phyloP scores from a whole-genome alignment of 2,329 filamentous ascomycete genomes.

The Fusarium torulosum region DNA sequence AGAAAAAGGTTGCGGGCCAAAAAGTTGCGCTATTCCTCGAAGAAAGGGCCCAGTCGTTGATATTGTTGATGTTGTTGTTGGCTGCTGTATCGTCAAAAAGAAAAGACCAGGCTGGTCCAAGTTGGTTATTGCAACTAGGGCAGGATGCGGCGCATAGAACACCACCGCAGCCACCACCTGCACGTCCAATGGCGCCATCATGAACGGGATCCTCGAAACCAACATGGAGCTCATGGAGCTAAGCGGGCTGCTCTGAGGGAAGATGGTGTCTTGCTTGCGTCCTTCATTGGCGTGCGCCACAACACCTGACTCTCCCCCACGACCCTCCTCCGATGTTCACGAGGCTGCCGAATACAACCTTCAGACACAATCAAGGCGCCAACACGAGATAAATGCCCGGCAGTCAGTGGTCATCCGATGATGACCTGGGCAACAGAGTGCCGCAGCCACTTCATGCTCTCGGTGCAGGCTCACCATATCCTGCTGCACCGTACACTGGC shows the following conservation, averaged over 20 bases:
- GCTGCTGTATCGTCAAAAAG: constrained; percentile 15
- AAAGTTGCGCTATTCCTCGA: constrained; percentile 32
- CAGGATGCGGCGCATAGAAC: constrained; percentile 24
- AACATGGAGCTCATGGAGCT: constrained; percentile 15
- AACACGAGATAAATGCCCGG: constrained; percentile 43
- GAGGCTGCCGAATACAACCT: constrained; percentile 50
- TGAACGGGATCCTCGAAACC: constrained; percentile 31
- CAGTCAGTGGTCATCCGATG: constrained; percentile 41
- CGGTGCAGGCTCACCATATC: constrained; percentile 59
- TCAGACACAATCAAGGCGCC: constrained; percentile 34
- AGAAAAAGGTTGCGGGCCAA: constrained; percentile 23
- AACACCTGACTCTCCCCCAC: constrained; percentile 55
- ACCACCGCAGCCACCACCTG: constrained; percentile 37
- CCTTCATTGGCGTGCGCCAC: constrained; percentile 55
- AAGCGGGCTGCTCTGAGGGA: constrained; percentile 26
- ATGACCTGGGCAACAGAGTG: constrained; percentile 34
- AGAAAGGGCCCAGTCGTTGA: constrained; percentile 15
- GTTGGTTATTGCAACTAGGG: neutral
- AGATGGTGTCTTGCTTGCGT: constrained; percentile 40
- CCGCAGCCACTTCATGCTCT: constrained; percentile 54
- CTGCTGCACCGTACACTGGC: constrained; percentile 57
- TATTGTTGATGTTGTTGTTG: neutral
- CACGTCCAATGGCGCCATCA: constrained; percentile 44
- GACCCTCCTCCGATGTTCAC: constrained; percentile 50
- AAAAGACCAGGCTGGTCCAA: neutral